Evolutionary conservation across 345 rosid species (phyloP).

Genomic region (Pistacia vera): DNA sequence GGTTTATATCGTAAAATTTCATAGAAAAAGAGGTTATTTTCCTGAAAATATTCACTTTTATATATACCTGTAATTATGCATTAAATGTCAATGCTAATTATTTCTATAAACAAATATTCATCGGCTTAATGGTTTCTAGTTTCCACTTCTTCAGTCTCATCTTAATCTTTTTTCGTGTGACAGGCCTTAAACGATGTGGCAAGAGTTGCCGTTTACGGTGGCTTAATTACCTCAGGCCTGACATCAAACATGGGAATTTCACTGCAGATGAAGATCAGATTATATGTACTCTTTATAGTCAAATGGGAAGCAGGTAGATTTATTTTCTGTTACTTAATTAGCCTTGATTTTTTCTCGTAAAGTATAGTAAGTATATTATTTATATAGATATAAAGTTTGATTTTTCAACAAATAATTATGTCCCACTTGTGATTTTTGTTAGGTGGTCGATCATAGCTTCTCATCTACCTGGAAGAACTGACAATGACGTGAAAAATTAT

Average conservation of each 20-base stretch:
- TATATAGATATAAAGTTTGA: neutral
- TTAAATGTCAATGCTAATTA: neutral
- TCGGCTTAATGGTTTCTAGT: neutral
- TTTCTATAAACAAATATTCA: no score
- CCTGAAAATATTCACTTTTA: neutral
- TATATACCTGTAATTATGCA: neutral
- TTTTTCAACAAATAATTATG: neutral
- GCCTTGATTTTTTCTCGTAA: neutral
- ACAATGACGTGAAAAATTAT: slow-evolving; percentile 63
- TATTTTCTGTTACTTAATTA: neutral
- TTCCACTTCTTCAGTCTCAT: neutral
- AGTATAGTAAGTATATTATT: no score
- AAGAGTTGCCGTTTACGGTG: slow-evolving; percentile 68
- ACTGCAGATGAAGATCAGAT: slow-evolving; percentile 56
- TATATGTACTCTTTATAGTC: slow-evolving; percentile 47
- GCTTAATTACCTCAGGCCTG: slow-evolving; percentile 64
- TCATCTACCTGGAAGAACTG: slow-evolving; percentile 60
- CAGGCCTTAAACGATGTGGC: slow-evolving; percentile 59
- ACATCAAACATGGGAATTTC: slow-evolving; percentile 65
- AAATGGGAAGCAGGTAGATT: slow-evolving; percentile 64
- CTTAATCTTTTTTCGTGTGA: neutral
- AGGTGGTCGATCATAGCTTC: slow-evolving; percentile 71
- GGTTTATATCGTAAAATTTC: neutral
- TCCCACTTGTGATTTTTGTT: slow-evolving; percentile 17
- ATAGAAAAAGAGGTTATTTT: neutral